These are phyloP conservation scores for Penicillium paneum DNA, from an alignment of 2,329 filamentous ascomycete genomes.

Conservation along the genomic window DNA sequence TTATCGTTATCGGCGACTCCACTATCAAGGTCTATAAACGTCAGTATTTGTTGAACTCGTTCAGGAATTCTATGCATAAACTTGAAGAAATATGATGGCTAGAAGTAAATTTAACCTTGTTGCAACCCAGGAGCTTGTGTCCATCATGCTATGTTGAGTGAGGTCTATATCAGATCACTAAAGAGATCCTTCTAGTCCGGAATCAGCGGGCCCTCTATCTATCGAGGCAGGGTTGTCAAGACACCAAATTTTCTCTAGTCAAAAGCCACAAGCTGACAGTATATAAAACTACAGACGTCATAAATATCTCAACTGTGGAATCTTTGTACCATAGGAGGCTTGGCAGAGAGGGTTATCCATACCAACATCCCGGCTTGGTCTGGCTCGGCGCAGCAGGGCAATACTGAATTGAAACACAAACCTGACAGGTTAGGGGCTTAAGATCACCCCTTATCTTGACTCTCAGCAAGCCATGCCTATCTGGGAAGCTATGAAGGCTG, in stretches of 20 bases:
- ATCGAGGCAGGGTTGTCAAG: background rate
- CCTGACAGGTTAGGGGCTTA: background rate
- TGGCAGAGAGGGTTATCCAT: background rate
- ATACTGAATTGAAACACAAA: background rate
- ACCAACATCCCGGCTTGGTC: background rate
- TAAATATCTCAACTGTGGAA: too few relatives aligned
- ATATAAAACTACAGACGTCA: too few relatives aligned
- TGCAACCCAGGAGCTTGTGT: accelerated
- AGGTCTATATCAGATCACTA: background rate
- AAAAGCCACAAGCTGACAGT: background rate
- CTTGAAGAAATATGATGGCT: too few relatives aligned
- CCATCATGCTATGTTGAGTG: background rate
- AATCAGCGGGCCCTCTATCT: background rate
- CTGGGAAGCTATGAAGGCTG: background rate
- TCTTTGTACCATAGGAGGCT: too few relatives aligned
- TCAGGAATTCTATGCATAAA: background rate
- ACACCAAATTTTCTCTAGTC: background rate
- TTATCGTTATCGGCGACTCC: constrained; percentile 10
- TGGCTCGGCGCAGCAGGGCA: background rate
- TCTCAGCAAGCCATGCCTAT: background rate
- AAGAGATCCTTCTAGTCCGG: background rate
- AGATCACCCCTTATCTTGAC: background rate
- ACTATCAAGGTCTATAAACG: background rate
- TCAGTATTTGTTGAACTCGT: background rate
- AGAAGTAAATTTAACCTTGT: accelerated